These are phyloP conservation scores for Diaporthe citriasiana DNA, from an alignment of 2,329 filamentous ascomycete species.

Conservation along the genomic window DNA sequence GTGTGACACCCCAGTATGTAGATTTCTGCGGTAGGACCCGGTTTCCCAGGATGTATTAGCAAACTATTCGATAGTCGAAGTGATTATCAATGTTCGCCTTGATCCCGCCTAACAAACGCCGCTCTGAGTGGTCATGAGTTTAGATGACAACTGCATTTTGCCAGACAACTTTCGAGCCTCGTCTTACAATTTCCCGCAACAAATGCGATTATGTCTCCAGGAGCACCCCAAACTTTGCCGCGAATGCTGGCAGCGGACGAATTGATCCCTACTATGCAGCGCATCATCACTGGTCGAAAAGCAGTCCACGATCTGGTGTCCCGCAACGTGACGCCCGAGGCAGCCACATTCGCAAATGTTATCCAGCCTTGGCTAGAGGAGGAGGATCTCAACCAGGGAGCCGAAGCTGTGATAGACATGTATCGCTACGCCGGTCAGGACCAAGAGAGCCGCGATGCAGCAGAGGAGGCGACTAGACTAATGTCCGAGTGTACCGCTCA, in stretches of 20 bases:
- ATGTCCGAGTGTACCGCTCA: background rate
- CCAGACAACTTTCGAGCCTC: background rate
- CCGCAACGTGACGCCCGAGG: background rate
- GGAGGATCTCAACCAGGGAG: conserved; percentile 34
- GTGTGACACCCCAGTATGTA: too few species aligned
- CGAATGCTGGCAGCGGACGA: conserved; percentile 9
- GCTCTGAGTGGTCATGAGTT: background rate
- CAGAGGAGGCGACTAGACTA: conserved; percentile 21
- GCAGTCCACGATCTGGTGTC: background rate
- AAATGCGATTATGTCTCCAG: background rate
- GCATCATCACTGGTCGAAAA: background rate
- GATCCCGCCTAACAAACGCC: background rate
- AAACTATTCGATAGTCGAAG: too few species aligned
- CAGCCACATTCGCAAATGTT: background rate
- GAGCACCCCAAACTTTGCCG: background rate
- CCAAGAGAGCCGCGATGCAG: background rate
- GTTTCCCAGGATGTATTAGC: too few species aligned
- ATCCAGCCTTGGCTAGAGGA: conserved; percentile 3
- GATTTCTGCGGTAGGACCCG: too few species aligned
- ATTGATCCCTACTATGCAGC: background rate
- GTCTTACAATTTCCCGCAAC: background rate
- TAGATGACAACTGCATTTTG: background rate
- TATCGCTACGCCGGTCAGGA: conserved; percentile 14
- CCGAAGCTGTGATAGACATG: conserved; percentile 45
- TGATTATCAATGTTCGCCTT: background rate